Base-by-base conservation (phyloP, 345 rosid species). In the Odontarrhena argentea region DNA sequence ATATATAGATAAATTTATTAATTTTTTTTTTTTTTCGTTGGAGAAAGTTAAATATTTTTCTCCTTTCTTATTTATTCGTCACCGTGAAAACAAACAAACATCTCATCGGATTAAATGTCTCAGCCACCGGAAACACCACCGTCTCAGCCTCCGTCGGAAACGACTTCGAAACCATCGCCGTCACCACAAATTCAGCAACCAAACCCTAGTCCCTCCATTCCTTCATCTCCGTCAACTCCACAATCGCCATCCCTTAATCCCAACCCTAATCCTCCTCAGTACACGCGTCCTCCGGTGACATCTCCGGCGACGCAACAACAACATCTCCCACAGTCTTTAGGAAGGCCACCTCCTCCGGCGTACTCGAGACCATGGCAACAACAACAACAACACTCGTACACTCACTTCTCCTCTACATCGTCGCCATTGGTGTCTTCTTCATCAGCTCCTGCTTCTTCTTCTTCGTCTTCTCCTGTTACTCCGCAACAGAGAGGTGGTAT, bases 341-440 rank as follows among this genome's bases (percentile, higher is more conserved):
- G 69, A 4, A 78, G 82, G 7, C 75, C 83, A 3, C 68, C 74
- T 49, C 75, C 78, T 7, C 58, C 80, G 32, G 10, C 78, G 57
- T 72, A 84, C 36, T 71, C 87, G 49, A 80, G 93, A 74, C 86
- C 91, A 7, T 88, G 91, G 96, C 91, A 86, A 48, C 95, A 32
- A 32, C 36, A 32, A 32, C 36, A 83, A 63, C 85, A 83, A 56
- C 35, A 83, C 8, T 77, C 81, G 2, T 82, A 84, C 54, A n/a
- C 80, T 47, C 86, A 81, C 40, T 83, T 83, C 58, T 46, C 81
- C 35, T 65, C 82, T 57, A 55, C 83, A 2, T 74, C 83, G 11
- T 55, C 84, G 47, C 69, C 78, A 38, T 55, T 69, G 68, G 22
- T 68, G 24, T 61, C 78, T 35, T 68, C 45, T 73, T 68, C 75